Conservation (phyloP, 148 eudicot genomes). For the Nepenthes gracilis region DNA sequence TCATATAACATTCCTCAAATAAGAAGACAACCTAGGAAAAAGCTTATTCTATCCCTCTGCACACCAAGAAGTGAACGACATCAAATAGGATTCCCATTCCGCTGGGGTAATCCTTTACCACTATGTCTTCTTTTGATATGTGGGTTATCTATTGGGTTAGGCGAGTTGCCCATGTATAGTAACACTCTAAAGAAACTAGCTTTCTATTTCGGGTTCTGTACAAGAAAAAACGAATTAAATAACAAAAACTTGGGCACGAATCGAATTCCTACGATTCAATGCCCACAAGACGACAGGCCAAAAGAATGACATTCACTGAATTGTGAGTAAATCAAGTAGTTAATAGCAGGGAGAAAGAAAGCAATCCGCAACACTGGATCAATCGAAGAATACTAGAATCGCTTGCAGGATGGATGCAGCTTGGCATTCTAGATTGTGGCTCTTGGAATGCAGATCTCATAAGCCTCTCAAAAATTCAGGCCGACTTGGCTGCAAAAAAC, state of each 20-base stretch:
- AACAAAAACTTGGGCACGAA: constrained; percentile 22
- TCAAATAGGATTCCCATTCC: constrained; percentile 1
- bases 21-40: background rate
- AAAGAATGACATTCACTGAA: constrained; percentile 29
- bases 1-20: background rate
- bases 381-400: background rate
- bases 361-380: too few species aligned
- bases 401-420: constrained; percentile 26
- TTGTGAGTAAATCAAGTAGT: constrained; percentile 7
- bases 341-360: background rate
- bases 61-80: background rate
- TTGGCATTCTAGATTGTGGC: constrained; percentile 19
- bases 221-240: constrained; percentile 28
- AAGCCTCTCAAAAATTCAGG: constrained; percentile 55
- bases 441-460: constrained; percentile 37
- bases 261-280: constrained; percentile 34
- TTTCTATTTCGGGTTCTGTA: constrained; percentile 38
- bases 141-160: constrained; percentile 23
- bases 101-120: constrained; percentile 10
- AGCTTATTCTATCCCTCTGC: constrained; percentile 9
- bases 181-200: constrained; percentile 31
- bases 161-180: constrained; percentile 67
- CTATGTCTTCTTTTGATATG: constrained; percentile 16
- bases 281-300: constrained; percentile 21
- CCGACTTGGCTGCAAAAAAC: constrained; percentile 44